Percentiles rank a stretch among this genome's conserved stretches.
These are phyloP conservation scores for Phlebopus sp. DNA, from an alignment of 1,284 basidiomycete species.

Conservation along the genomic window DNA sequence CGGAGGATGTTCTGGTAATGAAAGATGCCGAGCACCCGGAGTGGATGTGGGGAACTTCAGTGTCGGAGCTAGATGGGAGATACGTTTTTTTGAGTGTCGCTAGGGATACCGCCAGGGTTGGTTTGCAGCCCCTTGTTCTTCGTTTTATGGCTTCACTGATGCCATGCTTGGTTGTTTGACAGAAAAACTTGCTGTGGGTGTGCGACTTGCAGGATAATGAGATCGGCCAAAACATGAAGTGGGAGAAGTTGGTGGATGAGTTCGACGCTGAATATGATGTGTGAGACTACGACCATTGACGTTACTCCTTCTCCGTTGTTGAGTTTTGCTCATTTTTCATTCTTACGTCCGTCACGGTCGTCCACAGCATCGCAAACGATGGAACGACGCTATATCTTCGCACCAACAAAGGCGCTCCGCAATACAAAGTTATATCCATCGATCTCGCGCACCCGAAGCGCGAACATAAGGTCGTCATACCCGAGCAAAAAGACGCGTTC, in stretches of 20 bases:
- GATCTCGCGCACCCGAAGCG: conserved; percentile 56
- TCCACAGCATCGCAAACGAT: conserved; percentile 61
- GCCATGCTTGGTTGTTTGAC: conserved; percentile 1
- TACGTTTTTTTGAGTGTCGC: conserved; percentile 58
- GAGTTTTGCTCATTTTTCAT: not conserved
- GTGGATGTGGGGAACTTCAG: conserved; percentile 59
- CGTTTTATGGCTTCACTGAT: not conserved
- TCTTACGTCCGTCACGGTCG: not conserved
- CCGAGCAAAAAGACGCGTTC: conserved; percentile 66
- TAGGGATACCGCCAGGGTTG: conserved; percentile 65
- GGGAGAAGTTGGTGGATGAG: conserved; percentile 66
- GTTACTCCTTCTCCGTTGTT: not conserved
- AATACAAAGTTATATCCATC: conserved; percentile 65
- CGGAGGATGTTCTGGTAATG: conserved; percentile 66
- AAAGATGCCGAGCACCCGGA: conserved; percentile 62
- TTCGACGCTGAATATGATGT: conserved; percentile 62
- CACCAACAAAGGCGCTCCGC: conserved; percentile 67
- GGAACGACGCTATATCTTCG: conserved; percentile 62
- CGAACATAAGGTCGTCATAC: conserved; percentile 61
- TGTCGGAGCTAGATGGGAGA: conserved; percentile 61
- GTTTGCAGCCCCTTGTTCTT: conserved; percentile 14
- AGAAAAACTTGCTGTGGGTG: conserved; percentile 78
- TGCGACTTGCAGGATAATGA: conserved; percentile 58
- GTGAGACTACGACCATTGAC: conserved; percentile 39
- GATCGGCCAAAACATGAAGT: conserved; percentile 63